These are phyloP conservation scores for Hypoxylon sp. DNA, from an alignment of 2,329 filamentous ascomycete genomes.

Conservation along the genomic window DNA sequence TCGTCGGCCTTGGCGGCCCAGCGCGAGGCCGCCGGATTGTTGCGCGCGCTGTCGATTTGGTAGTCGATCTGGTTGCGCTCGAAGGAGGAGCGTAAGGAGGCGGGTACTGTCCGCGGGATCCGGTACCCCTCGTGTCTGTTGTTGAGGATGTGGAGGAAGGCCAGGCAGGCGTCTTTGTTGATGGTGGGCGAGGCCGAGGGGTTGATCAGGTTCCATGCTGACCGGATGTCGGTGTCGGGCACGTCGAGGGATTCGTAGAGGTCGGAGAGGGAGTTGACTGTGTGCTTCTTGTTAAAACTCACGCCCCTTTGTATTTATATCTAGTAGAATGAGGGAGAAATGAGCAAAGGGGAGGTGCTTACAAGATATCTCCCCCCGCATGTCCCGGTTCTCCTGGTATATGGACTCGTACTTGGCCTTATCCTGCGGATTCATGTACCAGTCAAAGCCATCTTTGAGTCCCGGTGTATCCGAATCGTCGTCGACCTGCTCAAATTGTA, in stretches of 20 bases:
- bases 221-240: constrained; percentile 84
- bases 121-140: constrained; percentile 95
- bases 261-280: constrained; percentile 83
- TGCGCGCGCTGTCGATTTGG: constrained; percentile 82
- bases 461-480: constrained; percentile 86
- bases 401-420: constrained; percentile 97
- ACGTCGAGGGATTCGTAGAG: constrained; percentile 87
- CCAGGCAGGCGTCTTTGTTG: constrained; percentile 93
- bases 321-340: not conserved
- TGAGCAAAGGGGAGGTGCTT: constrained; percentile 54
- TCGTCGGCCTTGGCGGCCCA: constrained; percentile 87
- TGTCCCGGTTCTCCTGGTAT: constrained; percentile 91
- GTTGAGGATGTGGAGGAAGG: constrained; percentile 97
- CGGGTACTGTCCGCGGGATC: constrained; percentile 91
- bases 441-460: constrained; percentile 97
- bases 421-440: constrained; percentile 97
- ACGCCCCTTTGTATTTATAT: not conserved
- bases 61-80: constrained; percentile 98
- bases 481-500: constrained; percentile 87
- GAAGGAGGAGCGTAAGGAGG: constrained; percentile 90
- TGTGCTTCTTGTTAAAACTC: constrained; percentile 14
- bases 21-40: constrained; percentile 74
- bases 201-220: constrained; percentile 98
- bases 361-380: constrained; percentile 87
- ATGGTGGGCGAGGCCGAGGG: constrained; percentile 85